Evolutionary conservation across 768 basidiomycete genomes (phyloP), one percentile per base, ranked within the genome.

Genomic region (Boletellus ananas): DNA sequence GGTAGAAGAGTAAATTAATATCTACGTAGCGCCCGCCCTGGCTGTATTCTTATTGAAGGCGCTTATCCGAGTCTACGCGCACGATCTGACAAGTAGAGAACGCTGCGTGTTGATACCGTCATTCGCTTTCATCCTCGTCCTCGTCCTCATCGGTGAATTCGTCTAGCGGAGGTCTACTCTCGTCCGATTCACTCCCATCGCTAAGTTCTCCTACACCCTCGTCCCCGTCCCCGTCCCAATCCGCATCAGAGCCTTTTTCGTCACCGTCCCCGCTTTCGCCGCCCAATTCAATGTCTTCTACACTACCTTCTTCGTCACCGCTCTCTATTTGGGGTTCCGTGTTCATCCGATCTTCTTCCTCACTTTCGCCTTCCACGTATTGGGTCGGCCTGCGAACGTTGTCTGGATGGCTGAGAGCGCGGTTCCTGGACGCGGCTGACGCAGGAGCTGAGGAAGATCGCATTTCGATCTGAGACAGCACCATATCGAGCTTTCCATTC

Each of bases 391-490:
- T 54, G 74, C 74, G 45, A 65, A 62, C 66, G 37, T 68, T 63
- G 61, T 71, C 65, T 52, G 66, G 52, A 49, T 66, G 69, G 17
- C 63, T 49, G 16, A 66, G 53, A 54, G 73, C 73, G 27, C 67
- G 68, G 47, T 70, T 71, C 41, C 69, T 75, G 14, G 74, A 69
- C 14, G 73, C 67, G 40, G 83, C 64, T 5, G 79, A 74, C 3
- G 81, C 76, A 18, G 85, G 87, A 11, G 80, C 80, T 13, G 76
- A 72, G n/a, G 87, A 82, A 25, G 88, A 81, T 18, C 94, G 82
- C 72, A 94, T 79, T 65, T 94, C 90, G 48, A 97, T 88, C 64
- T 98, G 96, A 0, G 92, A 87, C 43, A 97, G 77, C 20, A 96
- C 90, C 75, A 94, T 89, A 63, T 97, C 95, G 25, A 98, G 76